These are phyloP conservation scores for Ampelomyces quisqualis DNA, from an alignment of 2,329 filamentous ascomycete genomes.

Conservation along the genomic window DNA sequence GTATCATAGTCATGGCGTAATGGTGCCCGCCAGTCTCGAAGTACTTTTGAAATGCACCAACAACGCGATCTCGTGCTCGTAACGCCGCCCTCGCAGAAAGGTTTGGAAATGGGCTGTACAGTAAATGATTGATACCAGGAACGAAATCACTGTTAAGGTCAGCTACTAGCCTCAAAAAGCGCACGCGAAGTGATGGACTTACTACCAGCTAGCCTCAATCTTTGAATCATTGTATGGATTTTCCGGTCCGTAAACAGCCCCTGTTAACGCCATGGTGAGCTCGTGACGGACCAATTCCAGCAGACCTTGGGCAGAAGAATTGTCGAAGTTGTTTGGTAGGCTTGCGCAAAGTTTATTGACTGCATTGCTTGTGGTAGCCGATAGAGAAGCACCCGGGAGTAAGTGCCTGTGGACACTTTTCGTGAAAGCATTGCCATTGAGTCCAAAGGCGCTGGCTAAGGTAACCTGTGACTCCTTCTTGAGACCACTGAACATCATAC, in stretches of 20 bases:
- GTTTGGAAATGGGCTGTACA: constrained; percentile 22
- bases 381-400: constrained; percentile 33
- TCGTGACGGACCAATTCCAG: constrained; percentile 32
- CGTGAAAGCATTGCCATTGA: constrained; percentile 44
- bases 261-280: constrained; percentile 43
- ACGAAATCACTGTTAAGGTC: constrained; percentile 18
- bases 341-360: constrained; percentile 33
- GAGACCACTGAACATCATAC: constrained; percentile 33
- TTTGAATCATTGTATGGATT: constrained; percentile 45
- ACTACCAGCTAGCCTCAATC: constrained; percentile 44
- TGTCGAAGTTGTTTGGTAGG: constrained; percentile 16
- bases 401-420: constrained; percentile 43
- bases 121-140: constrained; percentile 26
- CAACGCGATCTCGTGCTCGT: constrained; percentile 38
- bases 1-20: constrained; percentile 43
- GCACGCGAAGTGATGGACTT: constrained; percentile 2
- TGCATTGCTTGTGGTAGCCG: constrained; percentile 42
- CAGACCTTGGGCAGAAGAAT: constrained; percentile 9
- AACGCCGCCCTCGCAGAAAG: constrained; percentile 39
- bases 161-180: background rate
- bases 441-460: constrained; percentile 24
- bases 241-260: constrained; percentile 46
- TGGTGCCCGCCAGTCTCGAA: constrained; percentile 44
- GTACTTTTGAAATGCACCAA: constrained; percentile 43
- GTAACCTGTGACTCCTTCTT: constrained; percentile 17